Evolutionary conservation across 306 rosid genomes (phyloP), one percentile per base, ranked within the genome.

Genomic region (Gastrolobium bilobum): DNA sequence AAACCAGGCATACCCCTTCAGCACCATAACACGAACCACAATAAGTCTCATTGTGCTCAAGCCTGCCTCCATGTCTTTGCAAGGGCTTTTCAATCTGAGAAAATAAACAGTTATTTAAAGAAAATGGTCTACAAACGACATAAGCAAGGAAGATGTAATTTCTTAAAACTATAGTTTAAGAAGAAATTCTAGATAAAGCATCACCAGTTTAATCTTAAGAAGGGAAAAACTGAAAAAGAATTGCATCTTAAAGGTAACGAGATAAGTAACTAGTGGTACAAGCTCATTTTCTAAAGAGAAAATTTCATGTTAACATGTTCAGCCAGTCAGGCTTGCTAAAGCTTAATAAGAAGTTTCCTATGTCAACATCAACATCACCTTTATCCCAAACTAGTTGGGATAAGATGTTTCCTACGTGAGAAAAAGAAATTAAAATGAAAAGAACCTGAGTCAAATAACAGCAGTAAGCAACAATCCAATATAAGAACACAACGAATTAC

Each of bases 11-110:
- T 91, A 93, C 99, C 85, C 72, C 47, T 89, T 96, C 99, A 73
- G 98, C 94, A 79, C 98, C 99, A 78, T 35, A 93, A 81, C 99
- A 96, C 61, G 99, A 96, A 38, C 99, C 99, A 62, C 99, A 96
- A 76, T 96, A 96, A 30, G 99, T 96, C 90, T 96, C 99, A 20
- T 96, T 96, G 73, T 91, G 99, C 88, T 96, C 98, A 37, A 96
- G 98, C 86, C 99, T 90, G 74, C 99, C 98, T 87, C 99, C 99
- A 75, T 96, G 99, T 75, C 70, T 89, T 88, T 93, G 99, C 77
- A 93, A 86, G 53, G 99, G 99, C 35, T 90, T 96, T 38, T 96
- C 98, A 79, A 96, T 90, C 99, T 96, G 92, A 56, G 77, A 61
- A 80, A 63, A 67, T 35, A 81, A 83, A 73, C 29, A 26, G 42